Evolutionary conservation across 176 grass and related monocot species (phyloP).

Genomic region (Puya raimondii): DNA sequence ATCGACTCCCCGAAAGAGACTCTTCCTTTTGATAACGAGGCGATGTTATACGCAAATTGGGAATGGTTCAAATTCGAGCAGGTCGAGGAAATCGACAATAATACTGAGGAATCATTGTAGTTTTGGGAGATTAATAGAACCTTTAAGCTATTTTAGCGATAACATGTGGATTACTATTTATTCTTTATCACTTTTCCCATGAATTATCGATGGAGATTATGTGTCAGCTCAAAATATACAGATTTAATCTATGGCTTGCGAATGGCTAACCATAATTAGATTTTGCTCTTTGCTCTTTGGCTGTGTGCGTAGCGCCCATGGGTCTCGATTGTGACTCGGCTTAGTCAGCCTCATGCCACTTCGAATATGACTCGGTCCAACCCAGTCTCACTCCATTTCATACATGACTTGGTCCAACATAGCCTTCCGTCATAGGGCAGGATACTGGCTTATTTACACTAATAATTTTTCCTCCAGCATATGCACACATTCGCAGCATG

Average conservation of each 20-base stretch:
- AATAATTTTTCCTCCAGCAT: no score
- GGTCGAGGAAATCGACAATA: conserved; percentile 16
- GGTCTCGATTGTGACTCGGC: no score
- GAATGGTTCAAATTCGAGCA: conserved; percentile 82
- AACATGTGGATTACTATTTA: neutral
- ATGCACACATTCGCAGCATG: no score
- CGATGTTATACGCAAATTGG: conserved; percentile 72
- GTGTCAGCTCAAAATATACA: neutral
- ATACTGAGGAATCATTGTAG: conserved; percentile 5
- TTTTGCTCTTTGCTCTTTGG: no score
- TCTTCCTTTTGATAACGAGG: conserved; percentile 59
- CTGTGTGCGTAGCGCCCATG: no score
- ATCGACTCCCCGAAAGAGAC: conserved; percentile 19
- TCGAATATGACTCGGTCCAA: no score
- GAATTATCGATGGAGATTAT: neutral
- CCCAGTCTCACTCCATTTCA: no score
- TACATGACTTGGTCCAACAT: no score
- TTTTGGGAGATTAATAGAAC: neutral
- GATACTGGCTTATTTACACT: no score
- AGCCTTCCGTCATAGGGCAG: no score
- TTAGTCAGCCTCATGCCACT: no score
- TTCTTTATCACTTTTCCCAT: neutral
- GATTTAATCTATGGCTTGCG: neutral
- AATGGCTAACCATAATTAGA: no score
- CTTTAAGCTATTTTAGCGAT: neutral